A percentile compares a stretch with the other conserved stretches of the same genome.
Conservation (phyloP, 2,329 filamentous ascomycete species). For the Diaporthe ilicicola region DNA sequence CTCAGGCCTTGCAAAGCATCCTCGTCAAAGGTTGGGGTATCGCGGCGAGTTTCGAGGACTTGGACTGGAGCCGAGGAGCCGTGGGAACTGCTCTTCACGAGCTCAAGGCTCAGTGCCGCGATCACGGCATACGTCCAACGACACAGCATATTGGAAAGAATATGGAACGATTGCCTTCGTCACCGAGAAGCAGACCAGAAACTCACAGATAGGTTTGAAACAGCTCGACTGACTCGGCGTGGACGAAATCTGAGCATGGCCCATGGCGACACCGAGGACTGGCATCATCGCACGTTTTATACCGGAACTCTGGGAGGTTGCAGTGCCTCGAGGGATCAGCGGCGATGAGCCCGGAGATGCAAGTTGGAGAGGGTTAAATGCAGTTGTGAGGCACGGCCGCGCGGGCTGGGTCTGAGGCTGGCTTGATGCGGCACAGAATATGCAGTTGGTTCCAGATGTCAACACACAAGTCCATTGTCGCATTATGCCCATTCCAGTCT, state of each 20-base stretch:
- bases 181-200: not conserved
- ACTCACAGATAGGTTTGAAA: not conserved
- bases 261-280: not conserved
- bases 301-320: not conserved
- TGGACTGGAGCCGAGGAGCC: slow-evolving; percentile 1
- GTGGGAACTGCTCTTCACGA: not conserved
- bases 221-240: not conserved
- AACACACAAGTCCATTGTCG: slow-evolving; percentile 2
- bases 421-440: not conserved
- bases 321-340: not conserved
- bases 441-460: slow-evolving; percentile 2
- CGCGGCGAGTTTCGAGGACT: slow-evolving; percentile 38
- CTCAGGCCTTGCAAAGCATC: slow-evolving; percentile 36
- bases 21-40: slow-evolving; percentile 34
- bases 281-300: not conserved
- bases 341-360: not conserved
- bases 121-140: not conserved
- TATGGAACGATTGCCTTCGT: not conserved
- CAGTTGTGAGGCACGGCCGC: not conserved
- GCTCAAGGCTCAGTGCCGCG: not conserved
- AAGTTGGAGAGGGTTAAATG: not conserved
- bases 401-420: not conserved
- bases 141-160: not conserved
- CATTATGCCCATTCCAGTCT: not conserved
- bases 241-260: not conserved